These are phyloP conservation scores for Ormosia semicastrata DNA, from an alignment of 306 rosid species.

Conservation along the genomic window DNA sequence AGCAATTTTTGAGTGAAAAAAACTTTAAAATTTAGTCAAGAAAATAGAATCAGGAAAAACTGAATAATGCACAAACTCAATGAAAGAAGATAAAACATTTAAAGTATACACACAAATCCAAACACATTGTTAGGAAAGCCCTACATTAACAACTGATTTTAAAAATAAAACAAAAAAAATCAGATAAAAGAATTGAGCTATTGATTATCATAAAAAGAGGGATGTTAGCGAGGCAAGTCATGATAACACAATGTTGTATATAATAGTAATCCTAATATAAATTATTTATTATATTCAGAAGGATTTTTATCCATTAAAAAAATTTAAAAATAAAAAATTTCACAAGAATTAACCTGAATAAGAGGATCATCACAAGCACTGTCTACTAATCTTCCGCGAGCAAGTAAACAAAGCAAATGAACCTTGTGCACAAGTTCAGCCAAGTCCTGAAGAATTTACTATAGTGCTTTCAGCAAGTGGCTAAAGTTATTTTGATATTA, in stretches of 20 bases:
- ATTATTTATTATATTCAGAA: neutral
- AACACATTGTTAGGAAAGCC: neutral
- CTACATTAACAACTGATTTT: slow-evolving; percentile 9
- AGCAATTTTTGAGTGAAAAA: neutral
- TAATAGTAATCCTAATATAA: slow-evolving; percentile 5
- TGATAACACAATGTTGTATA: neutral
- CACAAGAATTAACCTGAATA: slow-evolving; percentile 60
- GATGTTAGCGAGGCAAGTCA: slow-evolving; percentile 3
- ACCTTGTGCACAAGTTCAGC: slow-evolving; percentile 88
- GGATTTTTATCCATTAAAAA: slow-evolving; percentile 11
- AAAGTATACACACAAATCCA: neutral
- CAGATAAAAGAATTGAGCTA: slow-evolving; percentile 1
- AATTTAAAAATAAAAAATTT: neutral
- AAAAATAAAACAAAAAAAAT: neutral
- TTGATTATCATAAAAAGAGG: neutral
- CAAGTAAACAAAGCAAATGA: slow-evolving; percentile 92
- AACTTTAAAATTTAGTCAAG: neutral
- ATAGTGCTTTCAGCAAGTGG: slow-evolving; percentile 10
- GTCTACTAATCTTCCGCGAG: slow-evolving; percentile 88
- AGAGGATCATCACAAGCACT: slow-evolving; percentile 81
- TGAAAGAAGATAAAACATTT: slow-evolving; percentile 3
- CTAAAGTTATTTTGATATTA: slow-evolving; percentile 24
- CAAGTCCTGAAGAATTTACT: slow-evolving; percentile 48
- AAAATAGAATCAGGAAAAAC: slow-evolving; percentile 7
- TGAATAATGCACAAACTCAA: neutral